phyloP scores from a whole-genome alignment of 805 yeast species.

The Vanderwaltozyma verrucispora region DNA sequence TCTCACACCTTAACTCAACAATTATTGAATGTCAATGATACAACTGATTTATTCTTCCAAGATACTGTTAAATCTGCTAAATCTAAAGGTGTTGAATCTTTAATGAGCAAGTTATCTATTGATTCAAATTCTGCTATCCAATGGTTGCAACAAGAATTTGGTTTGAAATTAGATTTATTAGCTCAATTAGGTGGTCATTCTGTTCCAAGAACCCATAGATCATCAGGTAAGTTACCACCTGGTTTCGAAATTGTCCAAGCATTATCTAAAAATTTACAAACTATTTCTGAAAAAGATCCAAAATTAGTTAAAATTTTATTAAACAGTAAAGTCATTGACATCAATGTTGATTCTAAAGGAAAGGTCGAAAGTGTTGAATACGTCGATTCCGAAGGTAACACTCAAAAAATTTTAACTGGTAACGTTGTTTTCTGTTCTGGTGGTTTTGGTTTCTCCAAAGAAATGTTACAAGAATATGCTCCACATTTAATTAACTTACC shows the following conservation, averaged over 20 bases:
- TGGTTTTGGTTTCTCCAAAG: conserved; percentile 38
- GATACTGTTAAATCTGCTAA: conserved; percentile 66
- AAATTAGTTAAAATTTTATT: conserved; percentile 29
- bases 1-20: conserved; percentile 55
- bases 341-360: conserved; percentile 18
- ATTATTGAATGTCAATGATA: conserved; percentile 39
- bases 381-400: conserved; percentile 22
- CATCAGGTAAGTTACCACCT: conserved; percentile 47
- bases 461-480: conserved; percentile 33
- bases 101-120: conserved; percentile 49
- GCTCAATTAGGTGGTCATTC: conserved; percentile 78
- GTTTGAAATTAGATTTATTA: conserved; percentile 55
- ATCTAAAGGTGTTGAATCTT: conserved; percentile 44
- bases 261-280: conserved; percentile 31
- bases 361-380: conserved; percentile 37
- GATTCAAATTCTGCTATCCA: conserved; percentile 58
- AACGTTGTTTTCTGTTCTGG: conserved; percentile 49
- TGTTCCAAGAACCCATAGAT: conserved; percentile 71
- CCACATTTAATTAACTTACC: conserved; percentile 40
- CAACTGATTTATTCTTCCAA: conserved; percentile 45
- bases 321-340: conserved; percentile 31
- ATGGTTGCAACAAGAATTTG: conserved; percentile 61
- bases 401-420: conserved; percentile 20
- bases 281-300: conserved; percentile 19
- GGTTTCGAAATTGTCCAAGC: conserved; percentile 48